Evolutionary conservation across 2,329 filamentous ascomycete genomes (phyloP).

Genomic region (Fusarium pseudoanthophilum): DNA sequence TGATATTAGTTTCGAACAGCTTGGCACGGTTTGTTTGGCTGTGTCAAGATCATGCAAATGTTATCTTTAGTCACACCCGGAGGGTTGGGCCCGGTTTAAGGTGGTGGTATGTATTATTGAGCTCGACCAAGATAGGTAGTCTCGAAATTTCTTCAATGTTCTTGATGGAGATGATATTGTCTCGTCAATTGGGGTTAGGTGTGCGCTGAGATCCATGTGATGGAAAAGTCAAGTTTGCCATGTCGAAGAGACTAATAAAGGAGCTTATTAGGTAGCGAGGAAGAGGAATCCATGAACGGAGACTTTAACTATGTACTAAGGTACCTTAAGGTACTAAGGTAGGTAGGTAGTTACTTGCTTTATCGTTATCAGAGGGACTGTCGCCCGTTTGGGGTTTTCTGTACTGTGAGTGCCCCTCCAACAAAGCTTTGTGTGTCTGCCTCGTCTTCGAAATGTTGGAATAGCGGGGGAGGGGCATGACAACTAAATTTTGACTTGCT

Average conservation of each 20-base stretch:
- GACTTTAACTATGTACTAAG: too few species aligned
- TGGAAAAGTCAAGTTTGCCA: slow-evolving; percentile 7
- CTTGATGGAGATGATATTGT: neutral
- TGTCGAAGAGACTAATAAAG: neutral
- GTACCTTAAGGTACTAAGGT: too few species aligned
- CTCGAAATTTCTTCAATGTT: slow-evolving; percentile 16
- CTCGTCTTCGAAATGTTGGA: neutral
- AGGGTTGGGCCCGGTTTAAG: slow-evolving; percentile 16
- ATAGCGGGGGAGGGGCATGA: slow-evolving; percentile 36
- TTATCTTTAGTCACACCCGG: slow-evolving; percentile 37
- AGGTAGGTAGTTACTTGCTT: neutral
- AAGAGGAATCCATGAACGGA: neutral
- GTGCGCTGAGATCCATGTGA: neutral
- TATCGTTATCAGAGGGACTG: slow-evolving; percentile 8
- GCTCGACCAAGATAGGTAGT: neutral
- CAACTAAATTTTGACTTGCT: neutral
- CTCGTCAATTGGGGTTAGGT: neutral
- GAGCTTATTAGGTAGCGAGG: neutral
- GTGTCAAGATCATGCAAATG: slow-evolving; percentile 46
- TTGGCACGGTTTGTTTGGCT: slow-evolving; percentile 36
- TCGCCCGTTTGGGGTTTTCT: neutral
- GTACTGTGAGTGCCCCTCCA: slow-evolving; percentile 17
- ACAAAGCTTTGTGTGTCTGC: slow-evolving; percentile 7
- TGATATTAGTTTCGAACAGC: slow-evolving; percentile 28
- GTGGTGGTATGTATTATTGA: neutral